A percentile compares a stretch with the other conserved stretches of the same genome.
Evolutionary conservation across 768 basidiomycete species (phyloP).

Genomic region (Agaricus sinodeliciosus): DNA sequence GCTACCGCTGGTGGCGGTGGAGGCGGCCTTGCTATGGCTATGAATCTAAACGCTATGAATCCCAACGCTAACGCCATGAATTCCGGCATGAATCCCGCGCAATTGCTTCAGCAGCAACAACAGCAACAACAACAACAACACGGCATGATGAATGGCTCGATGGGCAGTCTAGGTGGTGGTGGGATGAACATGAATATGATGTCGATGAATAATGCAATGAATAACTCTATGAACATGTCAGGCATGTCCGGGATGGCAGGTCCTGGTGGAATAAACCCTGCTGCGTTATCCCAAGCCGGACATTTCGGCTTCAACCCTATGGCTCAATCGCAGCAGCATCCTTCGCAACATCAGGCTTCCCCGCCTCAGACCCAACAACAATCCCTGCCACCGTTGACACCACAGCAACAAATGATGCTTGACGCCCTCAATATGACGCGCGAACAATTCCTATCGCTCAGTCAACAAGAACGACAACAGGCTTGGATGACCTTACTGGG

Average conservation of each 20-base stretch:
- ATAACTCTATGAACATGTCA: background rate
- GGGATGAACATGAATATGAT: conserved; percentile 9
- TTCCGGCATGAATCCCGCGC: conserved; percentile 2
- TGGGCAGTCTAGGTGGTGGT: conserved; percentile 5
- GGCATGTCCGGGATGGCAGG: conserved; percentile 1
- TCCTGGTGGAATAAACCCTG: conserved; percentile 7
- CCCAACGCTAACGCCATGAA: conserved; percentile 2
- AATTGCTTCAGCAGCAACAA: conserved; percentile 7
- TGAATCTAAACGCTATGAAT: conserved; percentile 7
- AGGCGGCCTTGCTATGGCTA: conserved; percentile 5
- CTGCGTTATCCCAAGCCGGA: conserved; percentile 6
- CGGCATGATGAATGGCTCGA: conserved; percentile 7
- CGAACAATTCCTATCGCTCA: conserved; percentile 23
- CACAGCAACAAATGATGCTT: conserved; percentile 15
- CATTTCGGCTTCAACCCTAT: conserved; percentile 12
- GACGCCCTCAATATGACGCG: conserved; percentile 20
- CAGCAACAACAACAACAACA: conserved; percentile 7
- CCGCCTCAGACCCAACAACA: conserved; percentile 8
- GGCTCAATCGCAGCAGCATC: conserved; percentile 13
- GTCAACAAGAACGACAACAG: conserved; percentile 19
- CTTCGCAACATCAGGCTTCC: conserved; percentile 14
- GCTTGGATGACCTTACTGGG: conserved; percentile 16
- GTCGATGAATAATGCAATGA: conserved; percentile 5
- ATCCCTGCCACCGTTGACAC: background rate
- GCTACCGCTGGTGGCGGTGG: conserved; percentile 2